These are phyloP conservation scores for Lactarius akahatsu DNA, from an alignment of 768 basidiomycete species.

Conservation along the genomic window DNA sequence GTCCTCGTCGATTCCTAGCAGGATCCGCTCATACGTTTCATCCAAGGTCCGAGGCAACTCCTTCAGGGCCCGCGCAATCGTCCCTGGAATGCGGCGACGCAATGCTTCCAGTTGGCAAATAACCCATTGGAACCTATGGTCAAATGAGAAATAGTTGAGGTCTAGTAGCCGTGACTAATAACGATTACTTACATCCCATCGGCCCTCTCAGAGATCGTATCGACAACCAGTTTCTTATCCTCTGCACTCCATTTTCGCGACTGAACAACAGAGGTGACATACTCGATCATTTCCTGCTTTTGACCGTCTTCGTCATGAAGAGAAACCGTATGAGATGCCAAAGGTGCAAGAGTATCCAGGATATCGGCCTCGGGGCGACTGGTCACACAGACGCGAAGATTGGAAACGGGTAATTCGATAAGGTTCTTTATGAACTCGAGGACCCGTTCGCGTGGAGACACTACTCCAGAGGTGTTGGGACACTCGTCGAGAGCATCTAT, in stretches of 20 bases:
- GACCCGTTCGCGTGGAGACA: not conserved
- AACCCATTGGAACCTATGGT: conserved; percentile 5
- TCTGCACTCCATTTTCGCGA: conserved; percentile 1
- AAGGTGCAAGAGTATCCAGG: not conserved
- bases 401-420: not conserved
- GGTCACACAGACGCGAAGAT: conserved; percentile 1
- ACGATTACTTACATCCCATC: conserved; percentile 1
- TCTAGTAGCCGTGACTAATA: not conserved
- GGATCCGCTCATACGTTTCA: not conserved
- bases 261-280: not conserved
- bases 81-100: not conserved
- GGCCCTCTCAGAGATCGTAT: not conserved
- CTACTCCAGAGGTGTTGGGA: not conserved
- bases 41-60: conserved; percentile 2
- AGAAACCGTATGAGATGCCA: not conserved
- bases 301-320: not conserved
- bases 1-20: not conserved
- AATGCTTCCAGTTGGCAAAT: conserved; percentile 4
- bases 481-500: conserved; percentile 16
- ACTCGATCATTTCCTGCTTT: not conserved
- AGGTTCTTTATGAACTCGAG: not conserved
- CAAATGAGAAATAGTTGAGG: not conserved
- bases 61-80: not conserved
- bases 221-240: not conserved
- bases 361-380: conserved; percentile 13